These are phyloP conservation scores for Nevesoporus exiguus DNA, from an alignment of 768 basidiomycete species.

Conservation along the genomic window DNA sequence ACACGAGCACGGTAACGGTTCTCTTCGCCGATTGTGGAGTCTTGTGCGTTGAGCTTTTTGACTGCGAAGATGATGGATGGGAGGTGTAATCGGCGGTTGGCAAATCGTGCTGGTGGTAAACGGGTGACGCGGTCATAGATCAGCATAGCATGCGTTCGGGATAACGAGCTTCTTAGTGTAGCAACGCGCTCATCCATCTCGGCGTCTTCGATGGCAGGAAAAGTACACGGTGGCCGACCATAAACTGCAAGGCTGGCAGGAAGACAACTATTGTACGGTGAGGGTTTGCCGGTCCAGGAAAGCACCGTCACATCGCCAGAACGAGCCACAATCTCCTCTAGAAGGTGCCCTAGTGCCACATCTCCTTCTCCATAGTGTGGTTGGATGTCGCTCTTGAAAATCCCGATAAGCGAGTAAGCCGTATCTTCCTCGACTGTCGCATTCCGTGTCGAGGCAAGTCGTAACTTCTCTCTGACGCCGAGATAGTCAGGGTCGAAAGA, in stretches of 20 bases:
- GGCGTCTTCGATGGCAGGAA: not conserved
- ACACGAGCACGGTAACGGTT: no score
- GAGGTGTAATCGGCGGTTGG: not conserved
- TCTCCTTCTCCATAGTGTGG: constrained; percentile 1
- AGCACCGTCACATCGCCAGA: not conserved
- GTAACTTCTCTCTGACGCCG: no score
- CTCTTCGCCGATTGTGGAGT: not conserved
- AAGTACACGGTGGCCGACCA: not conserved
- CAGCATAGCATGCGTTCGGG: not conserved
- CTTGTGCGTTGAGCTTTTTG: not conserved
- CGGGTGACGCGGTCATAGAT: not conserved
- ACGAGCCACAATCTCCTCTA: no score
- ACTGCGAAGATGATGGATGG: not conserved
- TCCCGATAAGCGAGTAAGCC: not conserved
- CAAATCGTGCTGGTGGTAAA: not conserved
- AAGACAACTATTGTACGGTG: not conserved
- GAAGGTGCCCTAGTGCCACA: no score
- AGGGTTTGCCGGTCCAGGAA: not conserved
- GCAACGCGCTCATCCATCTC: not conserved
- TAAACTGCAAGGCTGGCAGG: not conserved
- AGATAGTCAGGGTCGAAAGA: no score
- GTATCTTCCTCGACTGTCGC: constrained; percentile 1
- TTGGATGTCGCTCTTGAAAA: no score
- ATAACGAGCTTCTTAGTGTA: not conserved
- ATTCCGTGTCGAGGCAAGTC: no score